Evolutionary conservation across 306 rosid species (phyloP), one percentile per base, ranked within the genome.

Genomic region (Oemleria cerasiformis): DNA sequence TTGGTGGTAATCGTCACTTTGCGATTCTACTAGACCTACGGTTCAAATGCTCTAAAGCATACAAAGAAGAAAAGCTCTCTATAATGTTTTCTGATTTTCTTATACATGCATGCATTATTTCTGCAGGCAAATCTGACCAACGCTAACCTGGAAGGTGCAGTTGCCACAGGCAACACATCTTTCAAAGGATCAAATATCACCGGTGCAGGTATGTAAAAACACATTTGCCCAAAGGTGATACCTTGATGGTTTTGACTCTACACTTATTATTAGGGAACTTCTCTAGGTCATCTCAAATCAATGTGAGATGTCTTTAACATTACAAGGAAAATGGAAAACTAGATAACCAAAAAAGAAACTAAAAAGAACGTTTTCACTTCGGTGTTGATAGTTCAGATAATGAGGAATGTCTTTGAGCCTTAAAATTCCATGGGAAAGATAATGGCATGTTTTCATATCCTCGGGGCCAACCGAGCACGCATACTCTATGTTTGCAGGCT

Each of bases 131-230:
- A 94, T 75, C 80, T 94, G 78, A 94, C 80, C 85, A 91, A 89
- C 74, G 92, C 99, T 79, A 91, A 86, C 82, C 77, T 94, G 85
- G 97, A 91, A 84, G 99, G 99, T 74, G 99, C 99, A 56, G 87
- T 91, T 20, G 86, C 87, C 55, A 94, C 99, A 0, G 95, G 99
- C 78, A 94, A 91, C 63, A 89, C 97, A 51, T 89, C 96, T 58
- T 94, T 94, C 78, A 88, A 49, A 81, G 97, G 99, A 67, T 80
- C 96, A 68, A 84, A 53, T 57, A 86, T 94, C 73, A 84, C 82
- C 3, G 99, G 96, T 15, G 96, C 96, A 38, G 99, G 99, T 91
- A 82, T 68, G 88, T 73, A 44, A 21, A 63, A 23, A 45, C 14
- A 47, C 73, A 55, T 47, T 25, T 71, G 59, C 44, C 30, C 73